A percentile compares a stretch with the other conserved stretches of the same genome.
Evolutionary conservation across 2,329 filamentous ascomycete genomes (phyloP).

Genomic region (Diplodia mutila): DNA sequence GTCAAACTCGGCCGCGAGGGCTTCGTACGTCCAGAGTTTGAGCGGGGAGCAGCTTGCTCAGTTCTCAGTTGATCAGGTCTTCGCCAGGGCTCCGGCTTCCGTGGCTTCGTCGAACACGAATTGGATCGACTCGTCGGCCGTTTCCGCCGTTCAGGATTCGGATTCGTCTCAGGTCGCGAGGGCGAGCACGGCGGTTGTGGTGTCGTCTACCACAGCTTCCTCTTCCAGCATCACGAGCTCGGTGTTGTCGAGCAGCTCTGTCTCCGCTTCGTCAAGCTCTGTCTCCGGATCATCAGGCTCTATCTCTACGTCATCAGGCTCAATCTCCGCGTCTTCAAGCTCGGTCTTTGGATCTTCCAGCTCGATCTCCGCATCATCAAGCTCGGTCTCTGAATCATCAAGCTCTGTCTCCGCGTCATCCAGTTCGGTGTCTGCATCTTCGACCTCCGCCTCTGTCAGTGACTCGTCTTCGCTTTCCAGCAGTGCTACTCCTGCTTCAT

Average conservation of each 20-base stretch:
- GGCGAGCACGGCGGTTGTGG: neutral
- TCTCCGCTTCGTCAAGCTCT: neutral
- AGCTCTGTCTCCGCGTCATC: neutral
- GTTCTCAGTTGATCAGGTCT: conserved; percentile 43
- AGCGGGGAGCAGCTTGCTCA: conserved; percentile 40
- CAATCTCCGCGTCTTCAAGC: neutral
- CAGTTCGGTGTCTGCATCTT: neutral
- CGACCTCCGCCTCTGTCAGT: neutral
- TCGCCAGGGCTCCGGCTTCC: conserved; percentile 40
- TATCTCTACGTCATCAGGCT: too few species aligned
- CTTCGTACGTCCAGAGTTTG: conserved; percentile 41
- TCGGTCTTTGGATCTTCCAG: too few species aligned
- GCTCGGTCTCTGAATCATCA: neutral
- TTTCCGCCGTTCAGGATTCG: conserved; percentile 40
- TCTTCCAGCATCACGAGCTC: neutral
- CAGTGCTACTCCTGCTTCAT: neutral
- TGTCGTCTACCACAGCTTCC: neutral
- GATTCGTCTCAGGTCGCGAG: conserved; percentile 33
- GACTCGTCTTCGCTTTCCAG: neutral
- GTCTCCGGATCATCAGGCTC: neutral
- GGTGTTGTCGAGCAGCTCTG: neutral
- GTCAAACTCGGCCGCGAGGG: conserved; percentile 41
- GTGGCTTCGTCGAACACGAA: conserved; percentile 39
- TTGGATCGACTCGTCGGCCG: conserved; percentile 46
- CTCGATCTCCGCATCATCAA: neutral